phyloP scores from a whole-genome alignment of 768 basidiomycete species.

The Candolleomyces aberdarensis region DNA sequence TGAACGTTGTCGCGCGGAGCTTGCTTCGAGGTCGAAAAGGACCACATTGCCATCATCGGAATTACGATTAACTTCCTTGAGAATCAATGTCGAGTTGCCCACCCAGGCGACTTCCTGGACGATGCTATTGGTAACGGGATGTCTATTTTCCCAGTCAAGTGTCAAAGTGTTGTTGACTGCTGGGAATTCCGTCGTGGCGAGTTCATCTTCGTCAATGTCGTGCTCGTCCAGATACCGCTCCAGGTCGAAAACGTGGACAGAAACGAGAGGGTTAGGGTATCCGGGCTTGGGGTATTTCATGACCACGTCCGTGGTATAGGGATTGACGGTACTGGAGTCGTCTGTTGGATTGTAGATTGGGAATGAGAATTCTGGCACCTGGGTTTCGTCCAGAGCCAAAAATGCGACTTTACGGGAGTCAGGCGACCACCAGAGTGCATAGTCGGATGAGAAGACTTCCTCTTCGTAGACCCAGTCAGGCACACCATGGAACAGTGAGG shows the following conservation, averaged over 20 bases:
- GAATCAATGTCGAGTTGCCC: conserved; percentile 62
- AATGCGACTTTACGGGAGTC: conserved; percentile 74
- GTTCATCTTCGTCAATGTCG: conserved; percentile 13
- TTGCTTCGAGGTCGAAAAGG: conserved; percentile 56
- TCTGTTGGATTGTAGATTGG: conserved; percentile 89
- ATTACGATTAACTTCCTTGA: conserved; percentile 87
- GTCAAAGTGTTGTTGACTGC: conserved; percentile 46
- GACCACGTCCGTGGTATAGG: conserved; percentile 73
- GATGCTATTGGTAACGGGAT: conserved; percentile 59
- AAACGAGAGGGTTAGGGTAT: conserved; percentile 83
- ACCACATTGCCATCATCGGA: conserved; percentile 80
- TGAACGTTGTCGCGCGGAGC: conserved; percentile 23
- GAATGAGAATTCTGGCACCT: conserved; percentile 82
- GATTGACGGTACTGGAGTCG: conserved; percentile 65
- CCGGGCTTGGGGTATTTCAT: conserved; percentile 89
- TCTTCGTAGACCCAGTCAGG: conserved; percentile 99
- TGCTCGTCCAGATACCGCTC: conserved; percentile 40
- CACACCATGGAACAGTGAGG: conserved; percentile 88
- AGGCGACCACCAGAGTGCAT: conserved; percentile 91
- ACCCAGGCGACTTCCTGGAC: conserved; percentile 88
- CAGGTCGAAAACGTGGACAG: conserved; percentile 81
- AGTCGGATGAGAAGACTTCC: conserved; percentile 74
- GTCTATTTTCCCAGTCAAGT: conserved; percentile 64
- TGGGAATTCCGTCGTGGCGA: conserved; percentile 22
- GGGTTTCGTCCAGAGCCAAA: conserved; percentile 83